Evolutionary conservation across 495 filamentous ascomycete species (phyloP), one percentile per base, ranked within the genome.

Genomic region (Paragyromitra xinjiangensis): DNA sequence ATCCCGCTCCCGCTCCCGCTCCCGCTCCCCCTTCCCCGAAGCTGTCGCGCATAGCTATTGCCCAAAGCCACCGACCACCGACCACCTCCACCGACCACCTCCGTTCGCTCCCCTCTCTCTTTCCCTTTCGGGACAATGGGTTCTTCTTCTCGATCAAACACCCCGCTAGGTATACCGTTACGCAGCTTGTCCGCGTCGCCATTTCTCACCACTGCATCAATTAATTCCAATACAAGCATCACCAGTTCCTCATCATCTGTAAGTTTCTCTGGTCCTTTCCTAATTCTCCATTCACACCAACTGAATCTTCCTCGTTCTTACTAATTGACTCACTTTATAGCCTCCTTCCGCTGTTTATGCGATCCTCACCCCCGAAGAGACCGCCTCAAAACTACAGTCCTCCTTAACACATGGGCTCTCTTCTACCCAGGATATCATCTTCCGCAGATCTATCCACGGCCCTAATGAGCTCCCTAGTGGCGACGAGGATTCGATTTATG

Each of bases 401-500:
- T 98, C 95, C 29, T 86, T 97, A 29, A 88, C 86, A 16, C 87
- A 93, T 78, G 95, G 95, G 39, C 87, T 99, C 24, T 88, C 92
- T 1, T 91, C 93, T 2, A 86, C 90, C 6, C 81, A 80, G 40
- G 93, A 97, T 83, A 94, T 93, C 14, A 87, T 92, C 74, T 86
- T 92, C 37, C 90, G 95, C 69, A 85, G 97, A 39, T 88, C 90
- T 71, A 89, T 90, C 69, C 88, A 95, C 87, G 95, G 95, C 29
- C 90, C 92, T 9, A 99, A 99, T 82, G 95, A 99, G 84, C 91
- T 99, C 56, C 93, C 95, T 6, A 93, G 94, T 78, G 93, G 97
- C 69, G 91, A 94, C 73, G 93, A 94, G 4, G 95, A 99, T 85
- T 94, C 95, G 16, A 84, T 98, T 64, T 98, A 95, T 92, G 84